Percentiles rank a stretch among this genome's conserved stretches.
phyloP scores from a whole-genome alignment of 139 green algal species.

The Auxenochlorella pyrenoidosa region DNA sequence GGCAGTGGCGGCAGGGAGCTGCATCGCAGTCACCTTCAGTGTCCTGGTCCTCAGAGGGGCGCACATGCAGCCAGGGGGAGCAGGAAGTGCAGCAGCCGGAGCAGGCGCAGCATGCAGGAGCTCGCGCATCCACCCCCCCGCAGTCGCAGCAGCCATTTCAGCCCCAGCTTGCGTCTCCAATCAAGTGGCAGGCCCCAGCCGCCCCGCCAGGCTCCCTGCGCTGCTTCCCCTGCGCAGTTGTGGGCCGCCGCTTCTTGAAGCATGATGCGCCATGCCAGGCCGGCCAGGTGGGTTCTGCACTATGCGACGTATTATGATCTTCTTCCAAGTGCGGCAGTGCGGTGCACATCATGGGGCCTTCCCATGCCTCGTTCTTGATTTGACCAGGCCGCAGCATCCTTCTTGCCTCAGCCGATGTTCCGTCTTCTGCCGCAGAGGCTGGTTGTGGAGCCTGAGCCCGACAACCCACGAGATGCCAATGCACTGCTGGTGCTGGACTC shows the following conservation, averaged over 20 bases:
- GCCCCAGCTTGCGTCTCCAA: neutral
- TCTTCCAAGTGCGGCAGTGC: too few relatives aligned
- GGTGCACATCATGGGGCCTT: too few relatives aligned
- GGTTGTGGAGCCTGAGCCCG: slow-evolving; percentile 12
- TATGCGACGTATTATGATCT: neutral
- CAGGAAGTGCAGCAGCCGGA: neutral
- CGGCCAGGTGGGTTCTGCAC: neutral
- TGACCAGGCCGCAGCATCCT: too few relatives aligned
- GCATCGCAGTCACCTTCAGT: neutral
- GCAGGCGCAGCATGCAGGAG: neutral
- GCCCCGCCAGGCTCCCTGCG: neutral
- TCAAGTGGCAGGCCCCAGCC: neutral
- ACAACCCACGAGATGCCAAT: slow-evolving; percentile 43
- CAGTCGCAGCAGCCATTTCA: neutral
- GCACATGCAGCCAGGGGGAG: neutral
- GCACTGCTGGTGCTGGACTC: slow-evolving; percentile 45
- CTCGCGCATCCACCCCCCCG: neutral
- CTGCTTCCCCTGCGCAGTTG: slow-evolving; percentile 9
- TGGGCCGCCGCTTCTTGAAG: slow-evolving; percentile 33
- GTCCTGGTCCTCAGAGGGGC: slow-evolving; percentile 5
- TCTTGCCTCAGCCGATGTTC: neutral
- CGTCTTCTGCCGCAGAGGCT: neutral
- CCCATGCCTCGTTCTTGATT: too few relatives aligned
- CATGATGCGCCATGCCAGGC: neutral
- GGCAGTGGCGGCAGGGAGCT: neutral